Evolutionary conservation across 2,329 filamentous ascomycete genomes (phyloP).

Genomic region (Tolypocladium endophyticum): DNA sequence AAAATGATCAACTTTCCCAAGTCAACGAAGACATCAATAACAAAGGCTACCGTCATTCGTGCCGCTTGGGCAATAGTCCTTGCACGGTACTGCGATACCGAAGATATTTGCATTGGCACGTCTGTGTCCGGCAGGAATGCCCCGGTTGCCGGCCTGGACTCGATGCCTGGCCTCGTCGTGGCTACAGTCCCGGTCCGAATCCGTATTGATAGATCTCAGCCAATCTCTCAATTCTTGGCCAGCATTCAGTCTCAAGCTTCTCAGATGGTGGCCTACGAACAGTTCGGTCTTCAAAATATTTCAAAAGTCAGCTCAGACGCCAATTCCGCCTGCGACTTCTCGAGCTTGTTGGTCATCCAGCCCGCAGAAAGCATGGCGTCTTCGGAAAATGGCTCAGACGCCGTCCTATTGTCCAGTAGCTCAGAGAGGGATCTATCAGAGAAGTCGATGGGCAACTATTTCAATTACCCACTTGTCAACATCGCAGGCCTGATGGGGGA

Average conservation of each 20-base stretch:
- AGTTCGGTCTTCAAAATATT: slow-evolving; percentile 11
- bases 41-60: slow-evolving; percentile 10
- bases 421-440: not conserved
- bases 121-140: slow-evolving; percentile 17
- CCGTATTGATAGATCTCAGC: slow-evolving; percentile 1
- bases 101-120: slow-evolving; percentile 15
- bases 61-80: slow-evolving; percentile 16
- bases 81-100: slow-evolving; percentile 7
- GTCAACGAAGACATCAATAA: slow-evolving; percentile 1
- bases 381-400: not conserved
- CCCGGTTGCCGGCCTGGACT: slow-evolving; percentile 12
- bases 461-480: slow-evolving; percentile 5
- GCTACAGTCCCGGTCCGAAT: slow-evolving; percentile 17
- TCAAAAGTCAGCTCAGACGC: slow-evolving; percentile 6
- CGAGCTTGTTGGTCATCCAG: slow-evolving; percentile 16
- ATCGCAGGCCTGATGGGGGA: not conserved
- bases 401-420: not conserved
- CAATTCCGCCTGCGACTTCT: slow-evolving; percentile 12
- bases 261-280: slow-evolving; percentile 7
- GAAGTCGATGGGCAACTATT: slow-evolving; percentile 2
- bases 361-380: not conserved
- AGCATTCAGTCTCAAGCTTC: slow-evolving; percentile 2
- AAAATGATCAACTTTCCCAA: not conserved
- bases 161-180: slow-evolving; percentile 18
- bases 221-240: slow-evolving; percentile 8